Base-by-base conservation (phyloP, 768 basidiomycete genomes). In the Rhizopogon vulgaris region DNA sequence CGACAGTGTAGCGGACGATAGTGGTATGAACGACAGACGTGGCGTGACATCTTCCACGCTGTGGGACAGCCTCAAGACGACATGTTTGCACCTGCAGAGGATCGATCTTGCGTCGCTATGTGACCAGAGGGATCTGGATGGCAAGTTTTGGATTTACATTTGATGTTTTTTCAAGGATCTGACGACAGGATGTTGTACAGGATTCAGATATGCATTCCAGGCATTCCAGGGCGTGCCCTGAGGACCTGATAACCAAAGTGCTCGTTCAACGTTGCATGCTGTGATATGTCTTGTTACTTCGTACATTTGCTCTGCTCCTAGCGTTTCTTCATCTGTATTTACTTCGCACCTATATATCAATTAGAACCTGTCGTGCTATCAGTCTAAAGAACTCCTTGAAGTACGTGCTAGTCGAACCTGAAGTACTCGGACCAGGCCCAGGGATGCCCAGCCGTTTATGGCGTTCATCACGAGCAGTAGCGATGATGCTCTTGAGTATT, bases 41-140 rank as follows among this genome's bases (percentile, higher is more conserved):
- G 89, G 87, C 7, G 82, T 94, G 41, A 86, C 84, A 2, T 85
- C 87, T 24, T 77, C 76, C 15, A 78, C 86, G 2, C 69, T 97
- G 38, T 98, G 95, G 95, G 89, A 92, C 48, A 90, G 86, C 61
- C 69, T 98, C 57, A 84, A 84, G 69, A 90, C 84, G 38, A 83
- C 85, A 36, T 90, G 90, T 64, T 61, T 92, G 64, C 84, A 93
- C 62, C 76, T 95, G 72, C 83, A 87, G 54, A 73, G 92, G 50
- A 69, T 78, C 4, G 94, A 95, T 66, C 71, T 95, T 38, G 85
- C 87, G 22, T 72, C 76, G 9, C 69, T 90, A 38, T 94, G 91
- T 63, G 85, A 89, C 54, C 64, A 64, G 39, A 79, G 76, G 55
- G 84, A 96, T 68, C 72, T 95, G 4, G 83, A 87, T 43, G 79